Base-by-base conservation (phyloP, 2,329 filamentous ascomycete genomes). In the Fusarium verticillioides region DNA sequence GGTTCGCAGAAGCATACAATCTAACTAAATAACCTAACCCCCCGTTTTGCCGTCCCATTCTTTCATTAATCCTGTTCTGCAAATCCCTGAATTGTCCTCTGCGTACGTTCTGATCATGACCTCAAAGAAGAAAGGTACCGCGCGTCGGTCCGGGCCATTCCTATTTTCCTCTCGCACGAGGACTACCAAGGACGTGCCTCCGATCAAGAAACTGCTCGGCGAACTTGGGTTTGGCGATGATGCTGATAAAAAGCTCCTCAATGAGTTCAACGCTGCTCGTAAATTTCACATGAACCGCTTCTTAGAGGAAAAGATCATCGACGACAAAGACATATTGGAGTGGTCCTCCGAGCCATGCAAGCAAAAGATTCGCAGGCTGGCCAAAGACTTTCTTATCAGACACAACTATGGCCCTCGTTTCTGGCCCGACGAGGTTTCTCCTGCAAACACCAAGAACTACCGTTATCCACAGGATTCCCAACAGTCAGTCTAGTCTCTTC, bases 391-490 rank as follows among this genome's bases (percentile, higher is more conserved):
- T 23, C 56, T 54, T 12, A 23, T 66, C 11, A 23, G 34, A 9
- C 15, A 21, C 1, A 36, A 44, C 18, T n/a, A 57, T 10, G 26
- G 53, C 30, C 7, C 21, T 30, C n/a, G 7, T 5, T 66, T 56
- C 13, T 75, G 73, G 73, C 64, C 73, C 4, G 47, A 69, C 4
- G 37, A 47, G 37, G 28, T 52, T 30, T 32, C 32, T 28, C 7
- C 49, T 37, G 23, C 44, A 16, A 63, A 64, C 39, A 52, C 39
- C 21, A 44, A 49, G 32, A n/a, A 26, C 5, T 68, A 66, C 19
- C 50, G 26, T 40, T 54, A 43, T 56, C 6, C 50, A 53, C 23
- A 40, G 32, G 19, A 40, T 40, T 12, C 19, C 23, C 19, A n/a
- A 30, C 34, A 39, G 50, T 54, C 23, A 40, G 50, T 40, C 19